Percentiles rank a stretch among this genome's conserved stretches.
Conservation (phyloP, 2,329 filamentous ascomycete species). For the Diaporthe vexans region DNA sequence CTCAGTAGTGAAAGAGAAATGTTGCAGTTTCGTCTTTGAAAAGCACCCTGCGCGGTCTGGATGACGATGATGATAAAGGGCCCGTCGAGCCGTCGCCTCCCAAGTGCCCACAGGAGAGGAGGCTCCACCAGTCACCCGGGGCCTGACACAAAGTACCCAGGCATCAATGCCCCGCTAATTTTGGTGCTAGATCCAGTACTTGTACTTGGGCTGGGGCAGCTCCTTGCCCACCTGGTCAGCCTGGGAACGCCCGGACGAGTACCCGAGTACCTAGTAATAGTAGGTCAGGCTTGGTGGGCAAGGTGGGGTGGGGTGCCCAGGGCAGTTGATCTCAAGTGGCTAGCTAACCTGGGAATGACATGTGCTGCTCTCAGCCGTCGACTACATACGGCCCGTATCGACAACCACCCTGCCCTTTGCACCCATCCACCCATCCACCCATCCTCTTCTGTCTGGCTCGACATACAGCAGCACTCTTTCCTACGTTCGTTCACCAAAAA, state of each 20-base stretch:
- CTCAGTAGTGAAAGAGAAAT: background rate
- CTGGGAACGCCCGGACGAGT: background rate
- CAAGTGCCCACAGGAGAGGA: background rate
- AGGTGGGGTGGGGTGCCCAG: slow-evolving; percentile 1
- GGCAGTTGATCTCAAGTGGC: slow-evolving; percentile 32
- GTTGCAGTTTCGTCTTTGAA: background rate
- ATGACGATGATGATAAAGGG: slow-evolving; percentile 7
- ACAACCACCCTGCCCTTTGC: slow-evolving; percentile 1
- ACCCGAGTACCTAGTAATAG: background rate
- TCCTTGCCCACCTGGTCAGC: background rate
- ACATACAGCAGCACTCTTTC: background rate
- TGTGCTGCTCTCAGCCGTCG: slow-evolving; percentile 5
- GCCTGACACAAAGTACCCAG: background rate
- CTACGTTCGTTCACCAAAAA: background rate
- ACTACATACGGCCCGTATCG: background rate
- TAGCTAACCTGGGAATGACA: slow-evolving; percentile 26
- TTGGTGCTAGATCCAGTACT: background rate
- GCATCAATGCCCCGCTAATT: background rate
- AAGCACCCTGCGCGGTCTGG: background rate
- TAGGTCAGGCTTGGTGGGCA: slow-evolving; percentile 13
- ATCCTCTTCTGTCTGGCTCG: background rate
- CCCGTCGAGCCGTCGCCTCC: background rate
- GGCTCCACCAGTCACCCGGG: background rate
- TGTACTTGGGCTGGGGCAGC: background rate
- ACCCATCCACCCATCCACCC: background rate